phyloP scores from a whole-genome alignment of 1,139 yeast genomes.

The Blastobotrys arbuscula region DNA sequence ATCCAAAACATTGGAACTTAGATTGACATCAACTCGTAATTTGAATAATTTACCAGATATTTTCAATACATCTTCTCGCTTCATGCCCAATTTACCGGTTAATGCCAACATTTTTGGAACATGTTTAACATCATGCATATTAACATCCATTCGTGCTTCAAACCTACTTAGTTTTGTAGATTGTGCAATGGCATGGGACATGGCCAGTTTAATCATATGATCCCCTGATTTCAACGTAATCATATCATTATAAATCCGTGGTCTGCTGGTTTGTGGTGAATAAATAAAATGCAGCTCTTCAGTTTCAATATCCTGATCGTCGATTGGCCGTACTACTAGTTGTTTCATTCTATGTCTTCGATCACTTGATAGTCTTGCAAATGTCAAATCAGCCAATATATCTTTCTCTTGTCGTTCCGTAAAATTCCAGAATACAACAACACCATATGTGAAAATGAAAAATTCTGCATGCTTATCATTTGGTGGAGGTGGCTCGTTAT shows the following conservation, averaged over 20 bases:
- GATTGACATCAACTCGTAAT: constrained; percentile 84
- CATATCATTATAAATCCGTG: constrained; percentile 91
- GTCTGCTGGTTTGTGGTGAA: constrained; percentile 72
- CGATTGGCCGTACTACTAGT: constrained; percentile 66
- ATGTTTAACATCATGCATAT: constrained; percentile 76
- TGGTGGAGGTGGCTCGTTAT: constrained; percentile 5
- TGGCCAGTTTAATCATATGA: constrained; percentile 83
- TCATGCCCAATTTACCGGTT: constrained; percentile 78
- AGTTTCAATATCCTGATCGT: constrained; percentile 87
- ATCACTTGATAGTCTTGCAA: constrained; percentile 42
- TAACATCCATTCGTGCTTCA: constrained; percentile 85
- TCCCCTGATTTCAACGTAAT: constrained; percentile 86
- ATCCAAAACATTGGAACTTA: constrained; percentile 84
- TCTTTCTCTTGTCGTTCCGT: constrained; percentile 90
- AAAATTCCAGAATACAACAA: constrained; percentile 95
- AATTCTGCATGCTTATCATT: constrained; percentile 72
- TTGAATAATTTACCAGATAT: constrained; percentile 89
- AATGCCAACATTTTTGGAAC: constrained; percentile 85
- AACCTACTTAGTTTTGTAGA: constrained; percentile 86
- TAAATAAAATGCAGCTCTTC: constrained; percentile 94
- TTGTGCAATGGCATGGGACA: constrained; percentile 96
- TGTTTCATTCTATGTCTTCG: constrained; percentile 13
- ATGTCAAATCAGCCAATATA: constrained; percentile 83
- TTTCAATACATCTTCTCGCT: constrained; percentile 70
- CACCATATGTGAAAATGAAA: constrained; percentile 87